Conservation (phyloP, 164 flowering plant species). For the Annona cherimola region DNA sequence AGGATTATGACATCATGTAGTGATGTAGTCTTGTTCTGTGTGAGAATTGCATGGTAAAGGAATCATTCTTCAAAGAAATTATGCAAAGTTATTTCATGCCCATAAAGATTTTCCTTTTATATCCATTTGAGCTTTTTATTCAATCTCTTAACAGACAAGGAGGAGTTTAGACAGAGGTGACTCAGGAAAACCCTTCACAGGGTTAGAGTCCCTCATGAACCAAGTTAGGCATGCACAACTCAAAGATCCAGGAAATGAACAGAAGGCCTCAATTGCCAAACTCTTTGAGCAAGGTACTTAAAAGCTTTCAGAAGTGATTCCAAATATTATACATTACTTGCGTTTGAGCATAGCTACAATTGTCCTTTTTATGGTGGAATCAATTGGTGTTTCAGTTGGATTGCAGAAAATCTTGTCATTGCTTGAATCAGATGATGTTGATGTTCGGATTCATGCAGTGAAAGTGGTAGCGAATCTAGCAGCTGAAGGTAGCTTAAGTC, state of each 20-base stretch:
- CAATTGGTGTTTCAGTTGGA: constrained; percentile 55
- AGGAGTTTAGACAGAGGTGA: constrained; percentile 59
- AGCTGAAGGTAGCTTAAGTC: constrained; percentile 66
- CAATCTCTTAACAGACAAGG: constrained; percentile 48
- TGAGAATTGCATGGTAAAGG: neutral
- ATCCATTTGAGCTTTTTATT: neutral
- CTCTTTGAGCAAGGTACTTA: constrained; percentile 42
- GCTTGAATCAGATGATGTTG: constrained; percentile 91
- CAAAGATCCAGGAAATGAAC: constrained; percentile 51
- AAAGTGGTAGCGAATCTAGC: constrained; percentile 98
- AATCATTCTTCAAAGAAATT: neutral
- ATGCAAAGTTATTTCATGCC: neutral
- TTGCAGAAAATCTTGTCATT: constrained; percentile 91
- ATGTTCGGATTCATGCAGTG: constrained; percentile 93
- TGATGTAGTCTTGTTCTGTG: neutral
- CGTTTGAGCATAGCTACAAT: neutral
- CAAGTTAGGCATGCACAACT: constrained; percentile 46
- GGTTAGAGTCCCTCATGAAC: constrained; percentile 49
- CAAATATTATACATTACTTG: neutral
- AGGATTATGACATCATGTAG: neutral
- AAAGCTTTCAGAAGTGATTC: neutral
- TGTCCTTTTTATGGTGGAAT: neutral
- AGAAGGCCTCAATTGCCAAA: constrained; percentile 74
- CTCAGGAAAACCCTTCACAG: constrained; percentile 30
- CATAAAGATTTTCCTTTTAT: neutral